Evolutionary conservation across 1,139 yeast species (phyloP), one percentile per base, ranked within the genome.

Genomic region (Pichia sp.): DNA sequence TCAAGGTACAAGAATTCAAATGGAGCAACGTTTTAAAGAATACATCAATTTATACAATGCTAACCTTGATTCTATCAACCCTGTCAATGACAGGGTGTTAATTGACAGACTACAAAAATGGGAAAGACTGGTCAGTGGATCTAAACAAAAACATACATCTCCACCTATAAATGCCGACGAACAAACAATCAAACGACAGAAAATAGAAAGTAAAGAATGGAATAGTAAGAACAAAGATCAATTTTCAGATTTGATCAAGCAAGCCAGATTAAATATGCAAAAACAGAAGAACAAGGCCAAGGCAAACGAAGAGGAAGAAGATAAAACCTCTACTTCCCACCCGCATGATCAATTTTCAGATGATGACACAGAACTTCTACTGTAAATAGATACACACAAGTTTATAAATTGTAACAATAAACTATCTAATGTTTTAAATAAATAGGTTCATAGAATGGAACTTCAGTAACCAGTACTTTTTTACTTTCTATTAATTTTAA

Each of bases 11-110:
- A 69, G 88, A 53, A 68, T 68, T 22, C 85, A 79, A 55, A 61
- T 90, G 56, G 91, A 87, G 52, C 68, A 77, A 30, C 70, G 98
- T 40, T 86, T 85, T 61, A 81, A 81, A 51, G 95, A 91, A 54
- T 91, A 83, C 70, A 81, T 86, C 52, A 80, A 85, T 33, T 62
- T 90, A 15, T 86, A 83, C 80, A 91, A 91, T 59, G 84, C 96
- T 17, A 90, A 90, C 59, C 74, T 83, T 43, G 97, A 90, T 60
- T 76, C 90, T n/a, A 71, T 77, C 42, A 72, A 71, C 27, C 97
- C 96, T 0, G 77, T 77, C 5, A 66, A 79, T 18, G 81, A 79
- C 27, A 66, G 69, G 39, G 75, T 77, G 5, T 62, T 91, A 40
- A 68, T 78, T 43, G 77, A 75, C 48, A 76, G 75, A 50, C 68